Evolutionary conservation across 2,329 filamentous ascomycete genomes (phyloP).

Genomic region (Neopestalotiopsis rosae): DNA sequence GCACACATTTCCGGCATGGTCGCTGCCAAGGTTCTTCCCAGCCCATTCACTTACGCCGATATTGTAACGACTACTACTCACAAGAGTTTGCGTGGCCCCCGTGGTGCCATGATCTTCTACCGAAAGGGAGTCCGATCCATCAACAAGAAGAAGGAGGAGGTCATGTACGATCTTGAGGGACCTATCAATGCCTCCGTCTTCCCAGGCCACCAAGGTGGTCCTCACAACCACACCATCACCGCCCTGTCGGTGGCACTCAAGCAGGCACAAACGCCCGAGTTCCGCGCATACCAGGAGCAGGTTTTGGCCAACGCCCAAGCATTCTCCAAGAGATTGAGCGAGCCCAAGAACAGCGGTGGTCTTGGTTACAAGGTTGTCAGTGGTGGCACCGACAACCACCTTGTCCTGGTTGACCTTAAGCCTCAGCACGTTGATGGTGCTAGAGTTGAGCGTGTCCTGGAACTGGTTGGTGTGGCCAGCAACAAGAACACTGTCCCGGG

Average conservation of each 20-base stretch:
- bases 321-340: slow-evolving; percentile 72
- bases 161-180: slow-evolving; percentile 86
- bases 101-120: slow-evolving; percentile 98
- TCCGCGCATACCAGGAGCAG: slow-evolving; percentile 89
- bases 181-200: slow-evolving; percentile 98
- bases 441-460: slow-evolving; percentile 86
- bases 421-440: slow-evolving; percentile 86
- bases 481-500: slow-evolving; percentile 99
- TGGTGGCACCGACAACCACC: slow-evolving; percentile 96
- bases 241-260: slow-evolving; percentile 93
- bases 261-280: slow-evolving; percentile 88
- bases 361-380: slow-evolving; percentile 89
- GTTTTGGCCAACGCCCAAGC: slow-evolving; percentile 92
- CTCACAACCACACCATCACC: slow-evolving; percentile 99
- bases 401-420: slow-evolving; percentile 91
- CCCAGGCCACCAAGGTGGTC: slow-evolving; percentile 96
- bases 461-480: slow-evolving; percentile 92
- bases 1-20: slow-evolving; percentile 96
- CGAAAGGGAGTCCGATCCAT: slow-evolving; percentile 86
- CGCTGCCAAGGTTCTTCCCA: slow-evolving; percentile 87
- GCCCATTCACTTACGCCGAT: slow-evolving; percentile 88
- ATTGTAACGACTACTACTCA: slow-evolving; percentile 98
- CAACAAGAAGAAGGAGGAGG: slow-evolving; percentile 87
- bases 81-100: slow-evolving; percentile 93
- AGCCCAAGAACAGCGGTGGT: slow-evolving; percentile 74